Percentiles rank a stretch among this genome's conserved stretches.
These are phyloP conservation scores for Acrocalymma vagum DNA, from an alignment of 2,329 filamentous ascomycete genomes.

Conservation along the genomic window DNA sequence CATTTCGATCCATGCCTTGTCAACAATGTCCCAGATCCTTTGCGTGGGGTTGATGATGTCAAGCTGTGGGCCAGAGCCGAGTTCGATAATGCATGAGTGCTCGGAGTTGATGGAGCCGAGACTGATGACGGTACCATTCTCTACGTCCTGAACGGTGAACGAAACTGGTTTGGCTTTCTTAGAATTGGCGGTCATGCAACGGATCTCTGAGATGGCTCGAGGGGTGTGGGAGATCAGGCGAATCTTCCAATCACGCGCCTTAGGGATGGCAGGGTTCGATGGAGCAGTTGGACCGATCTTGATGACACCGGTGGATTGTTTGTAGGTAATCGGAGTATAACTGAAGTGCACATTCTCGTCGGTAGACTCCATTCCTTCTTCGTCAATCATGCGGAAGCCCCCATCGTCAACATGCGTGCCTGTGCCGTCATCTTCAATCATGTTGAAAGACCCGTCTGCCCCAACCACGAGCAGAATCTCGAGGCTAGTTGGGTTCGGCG, in stretches of 20 bases:
- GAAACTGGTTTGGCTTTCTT: constrained; percentile 37
- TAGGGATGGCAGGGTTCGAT: constrained; percentile 34
- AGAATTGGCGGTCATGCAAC: constrained; percentile 30
- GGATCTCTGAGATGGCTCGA: constrained; percentile 19
- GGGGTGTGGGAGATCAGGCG: constrained; percentile 40
- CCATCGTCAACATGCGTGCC: constrained; percentile 46
- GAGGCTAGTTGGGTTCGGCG: constrained; percentile 55
- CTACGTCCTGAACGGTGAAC: constrained; percentile 19
- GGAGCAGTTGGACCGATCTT: constrained; percentile 44
- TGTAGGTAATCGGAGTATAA: constrained; percentile 47
- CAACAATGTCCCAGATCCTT: constrained; percentile 37
- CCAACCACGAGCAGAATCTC: constrained; percentile 59
- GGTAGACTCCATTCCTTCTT: constrained; percentile 36
- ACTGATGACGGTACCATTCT: constrained; percentile 37
- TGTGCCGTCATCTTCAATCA: constrained; percentile 58
- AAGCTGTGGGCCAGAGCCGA: constrained; percentile 38
- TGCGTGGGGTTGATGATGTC: constrained; percentile 42
- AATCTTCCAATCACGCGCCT: constrained; percentile 39
- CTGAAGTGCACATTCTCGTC: constrained; percentile 40
- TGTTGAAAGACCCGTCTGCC: constrained; percentile 57
- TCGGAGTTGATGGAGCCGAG: constrained; percentile 29
- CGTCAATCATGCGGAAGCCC: constrained; percentile 53
- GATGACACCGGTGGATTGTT: constrained; percentile 44
- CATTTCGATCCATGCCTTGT: constrained; percentile 36
- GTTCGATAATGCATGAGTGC: constrained; percentile 36